Evolutionary conservation across 176 grass and related monocot species (phyloP), one percentile per base, ranked within the genome.

Genomic region (Carex cristatella): DNA sequence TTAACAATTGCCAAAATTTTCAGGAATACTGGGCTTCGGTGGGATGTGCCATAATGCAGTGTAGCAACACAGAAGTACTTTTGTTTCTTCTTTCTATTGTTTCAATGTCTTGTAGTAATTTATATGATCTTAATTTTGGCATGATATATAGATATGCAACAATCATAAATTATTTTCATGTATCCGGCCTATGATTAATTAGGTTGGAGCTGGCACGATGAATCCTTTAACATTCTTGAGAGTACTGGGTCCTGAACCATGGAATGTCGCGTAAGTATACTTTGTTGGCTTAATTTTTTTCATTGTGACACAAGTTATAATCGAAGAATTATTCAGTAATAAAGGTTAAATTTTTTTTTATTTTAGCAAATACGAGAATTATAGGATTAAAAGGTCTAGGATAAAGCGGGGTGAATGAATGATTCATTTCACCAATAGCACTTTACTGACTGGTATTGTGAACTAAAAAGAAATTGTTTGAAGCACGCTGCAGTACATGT

Each of bases 11-110:
- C 46, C 37, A 10, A 51, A 7, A n/a, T 37, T 28, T 85, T 48
- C 89, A 94, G 95, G 92, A 98, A 56, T 98, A 94, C 68, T 98
- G 95, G 95, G 95, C 92, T 86, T 98, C 95, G 7, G 91, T 98
- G 3, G 95, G 92, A 12, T 98, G 95, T 85, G 88, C 95, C 4
- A 86, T 98, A 60, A 98, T 98, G 95, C 95, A 98, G 73, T 98
- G 95, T 40, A 98, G 95, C 88, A 98, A 98, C 80, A 98, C 95
- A 9, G 95, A 98, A 82, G 94, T 94, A 80, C 79, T 32, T 27
- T 10, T 44, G 10, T 76, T 56, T 69, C 37, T 19, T 57, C 54
- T 60, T 32, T 55, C 35, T 83, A 42, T 69, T 69, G 16, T 48
- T 56, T 56, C 27, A 27, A 31, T 69, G 3, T 51, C 44, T 10